Evolutionary conservation across 2,329 filamentous ascomycete genomes (phyloP).

Genomic region (Paraphoma sp.): DNA sequence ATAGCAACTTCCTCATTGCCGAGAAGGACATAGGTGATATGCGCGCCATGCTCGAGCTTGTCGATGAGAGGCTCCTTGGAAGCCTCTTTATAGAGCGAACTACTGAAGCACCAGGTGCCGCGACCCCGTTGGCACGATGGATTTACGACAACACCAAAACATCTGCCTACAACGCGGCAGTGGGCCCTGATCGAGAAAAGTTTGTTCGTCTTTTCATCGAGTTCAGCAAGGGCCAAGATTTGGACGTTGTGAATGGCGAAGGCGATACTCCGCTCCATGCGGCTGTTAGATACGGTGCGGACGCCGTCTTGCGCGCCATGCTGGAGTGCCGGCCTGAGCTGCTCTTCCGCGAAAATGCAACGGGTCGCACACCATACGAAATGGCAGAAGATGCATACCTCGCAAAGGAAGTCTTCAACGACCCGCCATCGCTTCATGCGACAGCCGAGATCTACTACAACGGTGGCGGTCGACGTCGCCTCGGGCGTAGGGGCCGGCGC

Average conservation of each 20-base stretch:
- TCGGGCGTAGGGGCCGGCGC: not conserved
- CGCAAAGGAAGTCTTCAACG: conserved; percentile 35
- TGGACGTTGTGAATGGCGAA: conserved; percentile 66
- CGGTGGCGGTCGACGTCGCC: not conserved
- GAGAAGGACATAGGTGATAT: conserved; percentile 42
- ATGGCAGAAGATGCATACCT: conserved; percentile 65
- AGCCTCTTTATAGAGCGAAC: conserved; percentile 65
- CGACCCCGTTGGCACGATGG: conserved; percentile 67
- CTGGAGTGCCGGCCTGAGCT: conserved; percentile 65
- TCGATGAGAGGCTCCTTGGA: conserved; percentile 64
- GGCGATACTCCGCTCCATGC: conserved; percentile 72
- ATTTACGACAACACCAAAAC: conserved; percentile 1
- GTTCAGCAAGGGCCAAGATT: conserved; percentile 54
- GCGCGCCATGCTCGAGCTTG: conserved; percentile 60
- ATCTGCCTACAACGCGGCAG: not conserved
- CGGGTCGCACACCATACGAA: conserved; percentile 76
- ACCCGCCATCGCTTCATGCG: conserved; percentile 16
- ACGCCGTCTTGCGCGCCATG: conserved; percentile 53
- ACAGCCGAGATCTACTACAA: not conserved
- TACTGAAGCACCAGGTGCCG: conserved; percentile 59
- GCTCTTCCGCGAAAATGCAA: conserved; percentile 75
- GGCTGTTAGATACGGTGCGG: conserved; percentile 52
- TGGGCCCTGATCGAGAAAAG: not conserved
- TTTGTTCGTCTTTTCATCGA: conserved; percentile 37
- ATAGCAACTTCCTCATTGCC: conserved; percentile 16